Evolutionary conservation across 73 alveolate genomes (phyloP).

Genomic region (Paramecium caudatum): DNA sequence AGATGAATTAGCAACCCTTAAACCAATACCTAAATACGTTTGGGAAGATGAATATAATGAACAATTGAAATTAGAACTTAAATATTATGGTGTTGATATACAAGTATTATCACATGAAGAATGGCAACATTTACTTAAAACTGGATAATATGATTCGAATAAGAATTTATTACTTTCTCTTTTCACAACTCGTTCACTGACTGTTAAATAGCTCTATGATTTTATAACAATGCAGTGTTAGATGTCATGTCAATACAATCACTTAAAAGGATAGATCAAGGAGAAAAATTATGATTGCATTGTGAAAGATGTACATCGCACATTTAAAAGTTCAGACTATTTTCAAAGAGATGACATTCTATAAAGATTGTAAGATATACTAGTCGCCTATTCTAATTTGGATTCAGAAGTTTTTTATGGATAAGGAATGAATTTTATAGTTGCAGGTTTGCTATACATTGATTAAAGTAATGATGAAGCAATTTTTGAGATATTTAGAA

Average conservation of each 20-base stretch:
- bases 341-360: background rate
- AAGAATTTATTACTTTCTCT: slow-evolving; percentile 3
- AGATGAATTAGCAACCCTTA: background rate
- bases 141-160: slow-evolving; percentile 8
- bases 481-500: slow-evolving; percentile 17
- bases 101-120: background rate
- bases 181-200: slow-evolving; percentile 28
- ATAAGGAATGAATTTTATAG: slow-evolving; percentile 60
- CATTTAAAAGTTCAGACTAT: background rate
- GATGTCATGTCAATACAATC: background rate
- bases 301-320: background rate
- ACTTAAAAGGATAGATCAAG: background rate
- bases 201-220: background rate
- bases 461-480: slow-evolving; percentile 35
- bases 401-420: slow-evolving; percentile 45
- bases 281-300: slow-evolving; percentile 30
- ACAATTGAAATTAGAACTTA: slow-evolving; percentile 8
- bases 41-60: slow-evolving; percentile 64
- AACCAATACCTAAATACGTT: slow-evolving; percentile 10
- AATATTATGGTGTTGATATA: background rate
- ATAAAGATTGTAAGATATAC: slow-evolving; percentile 6
- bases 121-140: background rate
- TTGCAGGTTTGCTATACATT: background rate
- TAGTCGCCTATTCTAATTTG: slow-evolving; percentile 40
- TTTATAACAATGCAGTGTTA: slow-evolving; percentile 31